A percentile compares a stretch with the other conserved stretches of the same genome.
Evolutionary conservation across 768 basidiomycete species (phyloP).

Genomic region (Phallus indusiatus): DNA sequence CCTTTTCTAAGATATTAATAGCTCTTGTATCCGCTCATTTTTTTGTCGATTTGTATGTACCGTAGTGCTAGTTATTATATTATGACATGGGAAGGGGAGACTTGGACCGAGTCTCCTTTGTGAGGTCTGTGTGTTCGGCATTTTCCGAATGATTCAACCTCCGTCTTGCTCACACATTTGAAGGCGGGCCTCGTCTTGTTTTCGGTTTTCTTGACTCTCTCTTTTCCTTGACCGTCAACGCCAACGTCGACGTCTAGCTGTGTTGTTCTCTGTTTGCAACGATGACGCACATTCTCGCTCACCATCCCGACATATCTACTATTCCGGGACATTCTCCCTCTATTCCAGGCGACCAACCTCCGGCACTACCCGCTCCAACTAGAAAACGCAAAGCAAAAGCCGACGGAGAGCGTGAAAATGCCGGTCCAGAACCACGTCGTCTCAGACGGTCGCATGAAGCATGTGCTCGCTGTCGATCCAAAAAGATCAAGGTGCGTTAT

Average conservation of each 20-base stretch:
- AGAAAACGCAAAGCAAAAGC: conserved; percentile 47
- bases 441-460: conserved; percentile 86
- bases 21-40: background rate
- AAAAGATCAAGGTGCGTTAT: conserved; percentile 84
- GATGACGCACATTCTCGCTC: conserved; percentile 8
- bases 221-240: background rate
- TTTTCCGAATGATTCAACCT: conserved; percentile 3
- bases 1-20: background rate
- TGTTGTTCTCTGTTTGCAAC: background rate
- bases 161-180: conserved; percentile 2
- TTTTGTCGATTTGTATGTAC: background rate
- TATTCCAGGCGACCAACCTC: conserved; percentile 6
- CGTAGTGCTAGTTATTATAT: background rate
- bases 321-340: conserved; percentile 7
- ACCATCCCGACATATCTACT: conserved; percentile 8
- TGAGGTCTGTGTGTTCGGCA: background rate
- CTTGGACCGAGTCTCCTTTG: background rate
- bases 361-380: conserved; percentile 19
- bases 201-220: conserved; percentile 1
- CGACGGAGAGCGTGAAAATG: conserved; percentile 42
- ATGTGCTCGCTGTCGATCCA: conserved; percentile 87
- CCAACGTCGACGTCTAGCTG: background rate
- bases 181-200: background rate
- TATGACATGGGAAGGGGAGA: background rate
- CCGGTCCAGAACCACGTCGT: conserved; percentile 64